A percentile compares a stretch with the other conserved stretches of the same genome.
Conservation (phyloP, 78 protist genomes). For the Planoprotostelium fungivorum region DNA sequence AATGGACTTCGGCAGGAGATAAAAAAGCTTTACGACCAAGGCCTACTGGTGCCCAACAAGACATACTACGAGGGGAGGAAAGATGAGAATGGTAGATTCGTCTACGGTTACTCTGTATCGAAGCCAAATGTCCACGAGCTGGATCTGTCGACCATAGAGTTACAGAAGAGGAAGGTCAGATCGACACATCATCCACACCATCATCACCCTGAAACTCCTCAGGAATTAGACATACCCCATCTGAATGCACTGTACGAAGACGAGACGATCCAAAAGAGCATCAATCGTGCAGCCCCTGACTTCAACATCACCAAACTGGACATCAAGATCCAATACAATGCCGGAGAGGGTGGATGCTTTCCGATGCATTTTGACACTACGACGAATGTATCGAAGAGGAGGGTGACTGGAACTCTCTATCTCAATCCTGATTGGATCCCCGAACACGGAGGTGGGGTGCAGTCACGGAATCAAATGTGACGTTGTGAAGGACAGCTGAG, state of each 20-base stretch:
- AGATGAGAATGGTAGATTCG: background rate
- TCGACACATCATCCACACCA: background rate
- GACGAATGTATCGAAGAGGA: background rate
- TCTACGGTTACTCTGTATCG: background rate
- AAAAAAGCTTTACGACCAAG: background rate
- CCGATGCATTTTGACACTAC: background rate
- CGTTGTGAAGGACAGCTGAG: background rate
- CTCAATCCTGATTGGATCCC: background rate
- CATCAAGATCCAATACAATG: background rate
- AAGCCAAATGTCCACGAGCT: background rate
- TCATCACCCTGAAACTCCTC: background rate
- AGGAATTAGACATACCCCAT: background rate
- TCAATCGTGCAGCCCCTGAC: background rate
- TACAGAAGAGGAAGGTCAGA: background rate
- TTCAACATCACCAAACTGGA: background rate
- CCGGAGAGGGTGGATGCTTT: background rate
- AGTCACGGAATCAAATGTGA: background rate
- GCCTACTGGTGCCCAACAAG: background rate
- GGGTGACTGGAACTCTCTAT: background rate
- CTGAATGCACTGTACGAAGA: background rate
- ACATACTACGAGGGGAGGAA: background rate
- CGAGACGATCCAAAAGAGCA: background rate
- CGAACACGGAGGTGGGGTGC: background rate
- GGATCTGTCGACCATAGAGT: background rate
- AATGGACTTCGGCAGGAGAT: background rate